These are phyloP conservation scores for Microcos paniculata DNA, from an alignment of 345 rosid genomes.

Conservation along the genomic window DNA sequence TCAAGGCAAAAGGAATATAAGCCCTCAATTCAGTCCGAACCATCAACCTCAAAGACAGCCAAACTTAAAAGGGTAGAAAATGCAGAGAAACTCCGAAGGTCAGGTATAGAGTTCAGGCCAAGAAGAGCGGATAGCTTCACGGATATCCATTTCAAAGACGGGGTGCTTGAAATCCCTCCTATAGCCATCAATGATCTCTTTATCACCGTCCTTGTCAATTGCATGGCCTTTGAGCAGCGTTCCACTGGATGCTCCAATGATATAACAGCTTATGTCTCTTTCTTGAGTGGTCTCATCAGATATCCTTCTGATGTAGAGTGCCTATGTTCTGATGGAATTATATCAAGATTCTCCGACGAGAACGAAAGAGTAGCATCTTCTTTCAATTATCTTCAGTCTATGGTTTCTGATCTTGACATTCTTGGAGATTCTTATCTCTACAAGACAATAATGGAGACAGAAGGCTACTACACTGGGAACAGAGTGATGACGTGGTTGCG, in stretches of 20 bases:
- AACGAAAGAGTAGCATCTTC: neutral
- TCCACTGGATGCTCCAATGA: neutral
- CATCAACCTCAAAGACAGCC: neutral
- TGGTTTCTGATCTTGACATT: too few relatives aligned
- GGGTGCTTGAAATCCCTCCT: neutral
- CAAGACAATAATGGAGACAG: too few relatives aligned
- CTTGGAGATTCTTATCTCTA: too few relatives aligned
- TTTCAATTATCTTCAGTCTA: neutral
- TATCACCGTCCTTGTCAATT: neutral
- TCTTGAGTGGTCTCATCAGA: conserved; percentile 1
- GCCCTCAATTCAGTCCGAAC: neutral
- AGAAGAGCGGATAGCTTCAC: neutral
- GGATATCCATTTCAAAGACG: neutral
- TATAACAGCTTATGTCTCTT: neutral
- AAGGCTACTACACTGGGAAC: too few relatives aligned
- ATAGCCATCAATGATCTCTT: neutral
- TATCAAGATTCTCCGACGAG: neutral
- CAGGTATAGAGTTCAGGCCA: neutral
- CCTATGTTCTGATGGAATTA: neutral
- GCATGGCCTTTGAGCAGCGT: neutral
- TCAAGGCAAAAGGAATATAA: too few relatives aligned
- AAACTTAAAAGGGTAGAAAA: neutral
- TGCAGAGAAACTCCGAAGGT: neutral
- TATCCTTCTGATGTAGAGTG: neutral
- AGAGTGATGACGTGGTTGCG: too few relatives aligned